These are phyloP conservation scores for Podaxis sp. DNA, from an alignment of 768 basidiomycete species.

Conservation along the genomic window DNA sequence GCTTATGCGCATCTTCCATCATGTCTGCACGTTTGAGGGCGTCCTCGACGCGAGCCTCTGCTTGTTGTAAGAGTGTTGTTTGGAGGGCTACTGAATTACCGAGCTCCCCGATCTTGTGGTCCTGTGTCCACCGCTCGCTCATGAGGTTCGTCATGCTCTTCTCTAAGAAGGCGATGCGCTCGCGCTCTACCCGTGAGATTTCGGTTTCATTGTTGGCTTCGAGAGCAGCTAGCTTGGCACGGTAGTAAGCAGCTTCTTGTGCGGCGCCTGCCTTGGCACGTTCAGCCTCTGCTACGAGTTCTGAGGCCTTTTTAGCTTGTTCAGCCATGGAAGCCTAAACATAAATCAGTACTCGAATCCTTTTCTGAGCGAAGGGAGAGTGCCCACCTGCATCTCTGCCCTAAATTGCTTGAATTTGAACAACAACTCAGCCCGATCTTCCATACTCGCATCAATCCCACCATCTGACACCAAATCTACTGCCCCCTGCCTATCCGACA, in stretches of 20 bases:
- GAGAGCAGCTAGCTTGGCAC: constrained; percentile 87
- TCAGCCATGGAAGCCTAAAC: constrained; percentile 64
- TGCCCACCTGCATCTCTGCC: constrained; percentile 77
- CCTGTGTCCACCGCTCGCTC: constrained; percentile 59
- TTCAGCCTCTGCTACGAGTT: constrained; percentile 76
- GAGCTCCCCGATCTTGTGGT: constrained; percentile 69
- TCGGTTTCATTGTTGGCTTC: constrained; percentile 70
- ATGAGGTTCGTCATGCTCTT: constrained; percentile 56
- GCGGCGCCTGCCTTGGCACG: constrained; percentile 70
- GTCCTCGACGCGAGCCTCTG: constrained; percentile 73
- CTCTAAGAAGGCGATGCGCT: constrained; percentile 74
- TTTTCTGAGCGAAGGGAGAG: background rate
- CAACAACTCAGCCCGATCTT: constrained; percentile 62
- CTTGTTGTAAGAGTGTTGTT: constrained; percentile 71
- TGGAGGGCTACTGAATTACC: constrained; percentile 71
- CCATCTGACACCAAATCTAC: constrained; percentile 26
- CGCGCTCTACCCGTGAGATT: constrained; percentile 66
- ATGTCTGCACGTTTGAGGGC: constrained; percentile 72
- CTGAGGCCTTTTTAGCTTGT: constrained; percentile 74
- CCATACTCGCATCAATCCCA: constrained; percentile 35
- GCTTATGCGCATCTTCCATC: constrained; percentile 65
- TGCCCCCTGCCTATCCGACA: constrained; percentile 49
- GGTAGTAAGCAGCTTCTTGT: constrained; percentile 94
- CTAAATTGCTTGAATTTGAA: constrained; percentile 86
- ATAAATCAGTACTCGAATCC: constrained; percentile 1